Conservation (phyloP, 768 basidiomycete genomes). For the Baorangia bicolor region DNA sequence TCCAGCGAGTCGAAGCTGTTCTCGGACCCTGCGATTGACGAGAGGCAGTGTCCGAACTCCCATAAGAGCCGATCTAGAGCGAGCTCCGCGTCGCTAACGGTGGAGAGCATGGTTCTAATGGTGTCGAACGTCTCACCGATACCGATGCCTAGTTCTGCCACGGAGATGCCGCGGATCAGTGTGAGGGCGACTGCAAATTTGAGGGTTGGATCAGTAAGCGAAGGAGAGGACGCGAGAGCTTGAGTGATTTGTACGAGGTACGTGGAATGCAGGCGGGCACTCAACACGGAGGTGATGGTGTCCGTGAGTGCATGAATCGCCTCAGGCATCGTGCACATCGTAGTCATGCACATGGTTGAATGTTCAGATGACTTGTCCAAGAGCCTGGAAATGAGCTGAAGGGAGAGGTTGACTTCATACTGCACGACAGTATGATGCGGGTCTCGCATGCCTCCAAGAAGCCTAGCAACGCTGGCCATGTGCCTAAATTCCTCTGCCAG, state of each 20-base stretch:
- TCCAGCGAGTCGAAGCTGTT: conserved; percentile 32
- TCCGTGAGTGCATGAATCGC: conserved; percentile 40
- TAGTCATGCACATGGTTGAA: conserved; percentile 43
- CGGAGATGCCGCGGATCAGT: conserved; percentile 31
- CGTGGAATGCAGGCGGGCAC: conserved; percentile 45
- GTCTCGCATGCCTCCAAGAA: conserved; percentile 32
- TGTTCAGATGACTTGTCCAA: conserved; percentile 38
- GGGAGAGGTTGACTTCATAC: conserved; percentile 47
- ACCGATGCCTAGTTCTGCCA: conserved; percentile 20
- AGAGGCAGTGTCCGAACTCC: conserved; percentile 40
- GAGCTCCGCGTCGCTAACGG: conserved; percentile 24
- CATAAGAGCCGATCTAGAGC: conserved; percentile 28
- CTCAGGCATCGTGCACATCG: conserved; percentile 44
- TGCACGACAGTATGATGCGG: conserved; percentile 41
- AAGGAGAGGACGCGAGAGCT: conserved; percentile 25
- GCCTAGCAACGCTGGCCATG: conserved; percentile 41
- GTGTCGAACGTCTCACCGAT: conserved; percentile 27
- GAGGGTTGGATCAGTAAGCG: conserved; percentile 26
- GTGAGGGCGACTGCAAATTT: conserved; percentile 35
- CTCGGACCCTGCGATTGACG: conserved; percentile 27
- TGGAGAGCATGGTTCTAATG: conserved; percentile 25
- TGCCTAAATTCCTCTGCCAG: conserved; percentile 60
- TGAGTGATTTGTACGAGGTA: conserved; percentile 44
- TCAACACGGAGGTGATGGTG: conserved; percentile 47
- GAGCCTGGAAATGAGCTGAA: conserved; percentile 51